Base-by-base conservation (phyloP, 305 asterid species). In the Fraxinus greggii region DNA sequence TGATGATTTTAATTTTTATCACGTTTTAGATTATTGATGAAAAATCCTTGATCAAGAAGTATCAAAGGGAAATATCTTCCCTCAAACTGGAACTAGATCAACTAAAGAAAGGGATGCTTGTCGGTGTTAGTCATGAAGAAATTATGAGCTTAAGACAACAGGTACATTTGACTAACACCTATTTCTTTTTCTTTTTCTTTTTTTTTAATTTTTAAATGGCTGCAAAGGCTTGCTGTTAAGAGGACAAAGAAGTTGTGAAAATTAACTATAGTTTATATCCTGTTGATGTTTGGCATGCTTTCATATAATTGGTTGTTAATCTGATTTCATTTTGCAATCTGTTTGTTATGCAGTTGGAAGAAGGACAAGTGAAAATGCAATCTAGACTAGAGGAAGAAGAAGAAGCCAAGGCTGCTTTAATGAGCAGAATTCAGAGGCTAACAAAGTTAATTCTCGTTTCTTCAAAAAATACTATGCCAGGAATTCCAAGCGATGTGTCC, bases 361-460 rank as follows among this genome's bases (percentile, higher is more conserved):
- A 94, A 90, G 99, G 99, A 54, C 99, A 96, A 90, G 91, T 90
- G 70, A 96, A 95, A 92, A 94, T 96, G 99, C 98, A 93, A 83
- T 96, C 98, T 69, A 90, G 99, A 87, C 83, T 96, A 90, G 99
- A 96, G 91, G 99, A 96, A 89, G 98, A 96, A 82, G 99, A 96
- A 88, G 99, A 96, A 82, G 98, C 97, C 54, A 94, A 96, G 92
- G 94, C 93, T 24, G 98, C 99, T 88, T 70, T 96, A 40, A 90
- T 96, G 98, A 94, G 98, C 90, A 91, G 99, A 84, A 96, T 96
- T 84, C 98, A 94, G 85, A 90, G 99, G 89, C 93, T 96, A 73
- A 94, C 99, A 61, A 96, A 96, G 89, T 90, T 96, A 82, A 96
- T 96, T 80, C 98, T 94, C 29, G 99, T 96, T 83, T 96, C 99